These are phyloP conservation scores for Scheffersomyces stipitis DNA, from an alignment of 805 yeast species.

Conservation along the genomic window DNA sequence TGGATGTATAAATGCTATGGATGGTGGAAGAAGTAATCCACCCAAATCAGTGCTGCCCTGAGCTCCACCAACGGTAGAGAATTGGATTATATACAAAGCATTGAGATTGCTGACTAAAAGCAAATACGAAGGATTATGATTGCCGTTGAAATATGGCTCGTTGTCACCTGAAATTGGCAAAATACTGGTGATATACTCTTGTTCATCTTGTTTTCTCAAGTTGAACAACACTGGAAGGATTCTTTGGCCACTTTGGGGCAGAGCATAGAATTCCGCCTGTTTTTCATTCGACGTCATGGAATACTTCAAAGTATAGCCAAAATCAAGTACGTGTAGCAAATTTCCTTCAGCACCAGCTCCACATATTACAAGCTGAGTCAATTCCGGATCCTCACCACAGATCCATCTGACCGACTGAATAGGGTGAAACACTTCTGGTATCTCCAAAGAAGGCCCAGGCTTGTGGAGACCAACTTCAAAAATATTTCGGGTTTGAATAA, in stretches of 20 bases:
- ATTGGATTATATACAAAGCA: conserved; percentile 59
- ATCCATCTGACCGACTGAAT: conserved; percentile 71
- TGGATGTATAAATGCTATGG: conserved; percentile 77
- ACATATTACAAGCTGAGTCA: conserved; percentile 67
- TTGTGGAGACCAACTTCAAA: conserved; percentile 64
- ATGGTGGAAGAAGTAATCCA: conserved; percentile 67
- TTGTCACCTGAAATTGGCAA: conserved; percentile 32
- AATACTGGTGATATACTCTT: conserved; percentile 27
- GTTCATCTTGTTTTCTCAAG: conserved; percentile 13
- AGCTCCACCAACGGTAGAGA: conserved; percentile 36
- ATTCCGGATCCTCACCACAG: conserved; percentile 76
- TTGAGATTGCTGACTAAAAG: conserved; percentile 63
- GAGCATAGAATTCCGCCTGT: conserved; percentile 75
- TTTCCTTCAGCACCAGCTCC: conserved; percentile 57
- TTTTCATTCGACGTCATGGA: conserved; percentile 79
- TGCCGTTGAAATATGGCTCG: conserved; percentile 78
- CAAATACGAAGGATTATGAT: conserved; percentile 70
- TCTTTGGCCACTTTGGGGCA: conserved; percentile 47
- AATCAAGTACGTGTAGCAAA: conserved; percentile 55
- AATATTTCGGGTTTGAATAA: conserved; percentile 71
- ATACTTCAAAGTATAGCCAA: conserved; percentile 78
- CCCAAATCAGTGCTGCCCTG: conserved; percentile 22
- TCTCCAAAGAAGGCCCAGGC: conserved; percentile 37
- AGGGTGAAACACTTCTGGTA: conserved; percentile 29
- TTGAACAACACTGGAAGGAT: conserved; percentile 26